Conservation (phyloP, 2,329 filamentous ascomycete species). For the Mycosphaerelloides madeirae region DNA sequence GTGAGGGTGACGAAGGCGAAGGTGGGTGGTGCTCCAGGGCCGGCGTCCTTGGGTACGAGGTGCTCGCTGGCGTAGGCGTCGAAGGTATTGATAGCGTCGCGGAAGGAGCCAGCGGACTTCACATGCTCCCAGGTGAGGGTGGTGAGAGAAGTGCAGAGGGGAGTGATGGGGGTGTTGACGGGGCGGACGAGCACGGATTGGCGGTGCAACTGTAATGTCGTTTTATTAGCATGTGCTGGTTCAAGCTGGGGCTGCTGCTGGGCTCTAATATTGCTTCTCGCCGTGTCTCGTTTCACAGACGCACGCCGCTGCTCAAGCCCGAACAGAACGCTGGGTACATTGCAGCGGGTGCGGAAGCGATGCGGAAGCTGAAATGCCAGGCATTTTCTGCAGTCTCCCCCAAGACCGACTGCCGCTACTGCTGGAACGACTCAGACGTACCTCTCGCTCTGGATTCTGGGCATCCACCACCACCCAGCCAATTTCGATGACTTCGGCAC, state of each 20-base stretch:
- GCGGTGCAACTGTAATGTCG: constrained; percentile 67
- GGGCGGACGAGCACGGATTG: constrained; percentile 97
- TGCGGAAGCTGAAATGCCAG: no score
- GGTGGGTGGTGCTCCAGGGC: constrained; percentile 46
- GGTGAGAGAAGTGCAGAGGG: constrained; percentile 94
- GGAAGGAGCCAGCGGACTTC: constrained; percentile 92
- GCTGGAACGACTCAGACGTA: constrained; percentile 24
- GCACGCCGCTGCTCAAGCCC: constrained; percentile 5
- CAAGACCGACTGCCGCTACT: constrained; percentile 5
- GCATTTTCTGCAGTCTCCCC: neutral
- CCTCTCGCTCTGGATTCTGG: constrained; percentile 32
- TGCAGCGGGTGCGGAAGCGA: no score
- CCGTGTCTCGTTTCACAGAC: constrained; percentile 22
- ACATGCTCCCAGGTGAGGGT: constrained; percentile 99
- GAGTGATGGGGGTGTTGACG: constrained; percentile 97
- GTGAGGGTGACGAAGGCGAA: constrained; percentile 98
- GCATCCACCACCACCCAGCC: constrained; percentile 74
- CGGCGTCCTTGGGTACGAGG: constrained; percentile 77
- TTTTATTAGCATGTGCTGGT: constrained; percentile 20
- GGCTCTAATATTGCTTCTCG: constrained; percentile 6
- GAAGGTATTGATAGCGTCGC: constrained; percentile 92
- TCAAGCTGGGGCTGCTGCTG: constrained; percentile 10
- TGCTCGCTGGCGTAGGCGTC: constrained; percentile 91
- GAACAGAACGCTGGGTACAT: no score
- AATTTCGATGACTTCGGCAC: constrained; percentile 97